These are phyloP conservation scores for Solanum hybrid DNA, from an alignment of 305 asterid genomes.

Conservation along the genomic window DNA sequence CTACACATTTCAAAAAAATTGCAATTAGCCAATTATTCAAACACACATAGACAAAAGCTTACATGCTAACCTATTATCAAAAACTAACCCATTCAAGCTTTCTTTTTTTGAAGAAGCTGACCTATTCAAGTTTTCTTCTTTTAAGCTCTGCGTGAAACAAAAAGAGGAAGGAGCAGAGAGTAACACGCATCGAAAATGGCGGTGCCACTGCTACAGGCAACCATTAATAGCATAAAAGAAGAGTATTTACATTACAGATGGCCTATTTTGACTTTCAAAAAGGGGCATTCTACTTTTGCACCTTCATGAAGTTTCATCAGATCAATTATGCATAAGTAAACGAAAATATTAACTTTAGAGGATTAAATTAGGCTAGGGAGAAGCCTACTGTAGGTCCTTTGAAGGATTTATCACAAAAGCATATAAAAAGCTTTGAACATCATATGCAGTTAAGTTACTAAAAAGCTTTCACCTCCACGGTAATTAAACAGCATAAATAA, in stretches of 20 bases:
- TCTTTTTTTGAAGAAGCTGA: not conserved
- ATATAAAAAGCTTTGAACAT: not conserved
- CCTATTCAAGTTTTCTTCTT: not conserved
- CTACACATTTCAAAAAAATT: not conserved
- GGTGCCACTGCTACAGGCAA: not conserved
- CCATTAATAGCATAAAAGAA: not conserved
- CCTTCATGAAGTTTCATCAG: not conserved
- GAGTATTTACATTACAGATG: not conserved
- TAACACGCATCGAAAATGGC: not conserved
- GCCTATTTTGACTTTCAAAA: not conserved
- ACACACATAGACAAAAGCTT: not conserved
- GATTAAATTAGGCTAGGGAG: not conserved
- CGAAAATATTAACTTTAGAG: not conserved
- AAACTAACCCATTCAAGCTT: not conserved
- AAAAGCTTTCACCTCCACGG: not conserved
- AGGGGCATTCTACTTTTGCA: not conserved
- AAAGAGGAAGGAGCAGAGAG: not conserved
- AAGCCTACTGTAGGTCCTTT: not conserved
- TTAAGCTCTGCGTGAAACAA: not conserved
- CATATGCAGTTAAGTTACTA: not conserved
- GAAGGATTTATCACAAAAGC: not conserved
- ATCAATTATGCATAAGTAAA: not conserved
- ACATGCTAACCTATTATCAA: not conserved
- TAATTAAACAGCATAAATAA: not conserved
- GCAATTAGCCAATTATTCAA: not conserved